Percentiles rank a stretch among this genome's conserved stretches.
Conservation (phyloP, 2,329 filamentous ascomycete species). For the Fusarium sp. region DNA sequence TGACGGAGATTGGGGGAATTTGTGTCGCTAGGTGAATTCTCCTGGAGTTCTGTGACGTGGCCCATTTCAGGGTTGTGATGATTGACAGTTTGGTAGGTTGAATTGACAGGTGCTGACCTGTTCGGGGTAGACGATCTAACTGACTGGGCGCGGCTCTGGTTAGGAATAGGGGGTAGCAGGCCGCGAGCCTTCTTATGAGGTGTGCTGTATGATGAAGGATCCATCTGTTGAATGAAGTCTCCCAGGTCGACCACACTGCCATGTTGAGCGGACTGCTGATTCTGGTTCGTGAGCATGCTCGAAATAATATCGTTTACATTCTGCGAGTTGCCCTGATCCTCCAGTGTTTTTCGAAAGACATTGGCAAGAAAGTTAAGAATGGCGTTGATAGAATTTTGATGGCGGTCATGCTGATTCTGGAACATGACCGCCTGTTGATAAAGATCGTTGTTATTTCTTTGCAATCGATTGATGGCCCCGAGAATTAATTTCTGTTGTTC, state of each 20-base stretch:
- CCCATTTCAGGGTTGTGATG: constrained; percentile 57
- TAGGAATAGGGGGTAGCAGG: constrained; percentile 63
- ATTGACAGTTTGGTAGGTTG: constrained; percentile 37
- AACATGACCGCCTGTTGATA: constrained; percentile 89
- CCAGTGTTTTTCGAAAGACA: constrained; percentile 92
- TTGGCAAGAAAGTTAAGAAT: constrained; percentile 97
- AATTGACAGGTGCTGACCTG: constrained; percentile 18
- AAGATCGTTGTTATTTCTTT: constrained; percentile 85
- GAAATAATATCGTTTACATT: constrained; percentile 87
- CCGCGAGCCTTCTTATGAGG: constrained; percentile 61
- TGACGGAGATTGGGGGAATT: constrained; percentile 61
- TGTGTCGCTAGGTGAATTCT: constrained; percentile 56
- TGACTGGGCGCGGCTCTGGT: constrained; percentile 43
- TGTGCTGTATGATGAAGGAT: constrained; percentile 51
- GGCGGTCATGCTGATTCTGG: constrained; percentile 91
- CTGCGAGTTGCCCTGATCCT: constrained; percentile 78
- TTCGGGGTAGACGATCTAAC: constrained; percentile 33
- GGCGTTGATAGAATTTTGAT: constrained; percentile 98
- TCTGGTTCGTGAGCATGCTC: constrained; percentile 71
- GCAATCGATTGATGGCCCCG: constrained; percentile 79
- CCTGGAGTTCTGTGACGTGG: constrained; percentile 68
- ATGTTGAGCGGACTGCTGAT: constrained; percentile 54
- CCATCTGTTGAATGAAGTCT: constrained; percentile 62
- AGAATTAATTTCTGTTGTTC: constrained; percentile 88
- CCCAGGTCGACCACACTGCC: constrained; percentile 69